These are phyloP conservation scores for Exophiala phaeomuriformis DNA, from an alignment of 2,329 filamentous ascomycete genomes.

Conservation along the genomic window DNA sequence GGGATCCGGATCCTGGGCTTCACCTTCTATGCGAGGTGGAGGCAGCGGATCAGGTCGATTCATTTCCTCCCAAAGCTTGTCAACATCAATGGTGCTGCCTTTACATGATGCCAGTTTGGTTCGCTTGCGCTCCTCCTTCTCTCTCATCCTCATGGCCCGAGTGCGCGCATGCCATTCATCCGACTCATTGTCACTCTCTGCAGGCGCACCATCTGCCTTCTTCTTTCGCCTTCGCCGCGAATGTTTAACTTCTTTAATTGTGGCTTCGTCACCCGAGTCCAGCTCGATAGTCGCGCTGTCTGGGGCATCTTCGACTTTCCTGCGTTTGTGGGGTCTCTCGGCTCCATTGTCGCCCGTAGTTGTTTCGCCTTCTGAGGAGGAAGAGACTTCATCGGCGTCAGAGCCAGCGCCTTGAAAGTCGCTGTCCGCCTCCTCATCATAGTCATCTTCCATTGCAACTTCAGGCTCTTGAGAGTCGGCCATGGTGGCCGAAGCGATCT, in stretches of 20 bases:
- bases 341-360: not conserved
- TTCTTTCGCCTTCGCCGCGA: conserved; percentile 34
- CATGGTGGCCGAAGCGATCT: conserved; percentile 5
- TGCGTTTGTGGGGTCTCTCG: conserved; percentile 18
- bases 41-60: conserved; percentile 32
- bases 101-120: conserved; percentile 42
- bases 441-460: conserved; percentile 20
- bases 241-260: conserved; percentile 44
- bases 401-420: conserved; percentile 23
- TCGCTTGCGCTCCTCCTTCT: conserved; percentile 44
- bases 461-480: conserved; percentile 8
- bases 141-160: conserved; percentile 45
- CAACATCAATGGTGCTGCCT: conserved; percentile 49
- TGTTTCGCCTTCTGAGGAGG: conserved; percentile 18
- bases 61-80: conserved; percentile 49
- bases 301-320: conserved; percentile 21
- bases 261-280: conserved; percentile 51
- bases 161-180: conserved; percentile 40
- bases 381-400: conserved; percentile 9
- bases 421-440: conserved; percentile 28
- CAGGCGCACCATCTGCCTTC: conserved; percentile 29
- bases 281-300: conserved; percentile 35
- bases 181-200: conserved; percentile 31
- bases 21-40: conserved; percentile 12
- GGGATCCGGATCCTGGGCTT: conserved; percentile 16